Evolutionary conservation across 345 rosid genomes (phyloP).

Genomic region (Euclidium syriacum): DNA sequence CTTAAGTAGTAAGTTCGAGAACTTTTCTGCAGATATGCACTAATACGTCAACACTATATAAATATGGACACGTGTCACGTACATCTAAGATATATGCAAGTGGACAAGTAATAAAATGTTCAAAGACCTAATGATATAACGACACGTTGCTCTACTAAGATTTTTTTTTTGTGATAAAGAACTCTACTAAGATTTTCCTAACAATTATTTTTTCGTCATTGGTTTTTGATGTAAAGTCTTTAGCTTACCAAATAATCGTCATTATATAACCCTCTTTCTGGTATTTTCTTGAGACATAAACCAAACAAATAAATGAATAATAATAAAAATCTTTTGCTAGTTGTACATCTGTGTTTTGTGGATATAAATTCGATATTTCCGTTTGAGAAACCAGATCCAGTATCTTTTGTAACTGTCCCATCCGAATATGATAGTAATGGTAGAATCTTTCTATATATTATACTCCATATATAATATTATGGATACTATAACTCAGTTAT

Average conservation of each 20-base stretch:
- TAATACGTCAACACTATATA: not conserved
- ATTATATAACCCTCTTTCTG: not conserved
- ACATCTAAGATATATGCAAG: not conserved
- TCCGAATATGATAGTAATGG: not conserved
- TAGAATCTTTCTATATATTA: not conserved
- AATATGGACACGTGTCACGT: not conserved
- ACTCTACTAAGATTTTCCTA: no score
- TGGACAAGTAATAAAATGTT: conserved; percentile 8
- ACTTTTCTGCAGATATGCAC: not conserved
- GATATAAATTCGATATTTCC: not conserved
- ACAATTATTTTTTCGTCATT: not conserved
- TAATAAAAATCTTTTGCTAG: not conserved
- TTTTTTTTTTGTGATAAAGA: not conserved
- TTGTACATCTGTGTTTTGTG: conserved; percentile 3
- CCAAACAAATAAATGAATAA: conserved; percentile 1
- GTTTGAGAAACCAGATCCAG: not conserved
- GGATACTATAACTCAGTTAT: not conserved
- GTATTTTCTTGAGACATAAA: conserved; percentile 1
- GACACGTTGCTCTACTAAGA: not conserved
- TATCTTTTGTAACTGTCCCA: not conserved
- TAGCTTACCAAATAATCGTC: conserved; percentile 9
- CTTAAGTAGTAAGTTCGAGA: not conserved
- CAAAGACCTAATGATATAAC: not conserved
- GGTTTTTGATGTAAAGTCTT: not conserved
- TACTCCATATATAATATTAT: not conserved